phyloP scores from a whole-genome alignment of 345 rosid species.

The Eucalyptus leucophloia region DNA sequence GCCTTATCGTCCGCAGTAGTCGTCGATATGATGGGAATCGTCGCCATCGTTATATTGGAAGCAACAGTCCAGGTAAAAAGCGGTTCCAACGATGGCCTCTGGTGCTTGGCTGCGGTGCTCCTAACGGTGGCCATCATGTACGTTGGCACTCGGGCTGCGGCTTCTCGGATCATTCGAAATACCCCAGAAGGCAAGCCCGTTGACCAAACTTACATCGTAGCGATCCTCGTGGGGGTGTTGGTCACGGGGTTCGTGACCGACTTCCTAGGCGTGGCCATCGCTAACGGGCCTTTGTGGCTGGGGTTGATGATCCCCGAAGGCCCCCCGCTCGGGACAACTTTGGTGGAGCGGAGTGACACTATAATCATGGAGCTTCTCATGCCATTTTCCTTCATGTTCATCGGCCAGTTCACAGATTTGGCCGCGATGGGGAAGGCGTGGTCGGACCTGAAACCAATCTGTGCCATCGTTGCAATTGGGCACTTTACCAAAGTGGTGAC shows the following conservation, averaged over 20 bases:
- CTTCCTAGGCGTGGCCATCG: constrained; percentile 54
- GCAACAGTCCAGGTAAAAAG: constrained; percentile 23
- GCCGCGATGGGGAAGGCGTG: constrained; percentile 14
- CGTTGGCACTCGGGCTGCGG: constrained; percentile 1
- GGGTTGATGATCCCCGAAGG: constrained; percentile 62
- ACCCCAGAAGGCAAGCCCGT: constrained; percentile 53
- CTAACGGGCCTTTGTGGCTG: constrained; percentile 44
- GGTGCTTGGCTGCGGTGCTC: constrained; percentile 12
- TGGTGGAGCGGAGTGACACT: constrained; percentile 44
- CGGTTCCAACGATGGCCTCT: background rate
- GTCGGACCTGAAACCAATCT: constrained; percentile 30
- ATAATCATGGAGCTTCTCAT: constrained; percentile 36
- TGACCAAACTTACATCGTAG: constrained; percentile 21
- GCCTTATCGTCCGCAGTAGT: constrained; percentile 35
- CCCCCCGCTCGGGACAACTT: constrained; percentile 44
- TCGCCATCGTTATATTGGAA: constrained; percentile 11
- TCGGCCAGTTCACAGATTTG: constrained; percentile 47
- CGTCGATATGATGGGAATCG: constrained; percentile 17
- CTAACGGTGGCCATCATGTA: constrained; percentile 3
- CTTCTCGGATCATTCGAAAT: constrained; percentile 30
- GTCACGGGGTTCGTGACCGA: constrained; percentile 43
- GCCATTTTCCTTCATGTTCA: constrained; percentile 43
- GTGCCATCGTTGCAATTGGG: constrained; percentile 19
- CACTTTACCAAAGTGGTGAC: constrained; percentile 24
- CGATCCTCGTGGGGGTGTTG: constrained; percentile 33